Base-by-base conservation (phyloP, 2,329 filamentous ascomycete species). In the Penicillium corylophilum region DNA sequence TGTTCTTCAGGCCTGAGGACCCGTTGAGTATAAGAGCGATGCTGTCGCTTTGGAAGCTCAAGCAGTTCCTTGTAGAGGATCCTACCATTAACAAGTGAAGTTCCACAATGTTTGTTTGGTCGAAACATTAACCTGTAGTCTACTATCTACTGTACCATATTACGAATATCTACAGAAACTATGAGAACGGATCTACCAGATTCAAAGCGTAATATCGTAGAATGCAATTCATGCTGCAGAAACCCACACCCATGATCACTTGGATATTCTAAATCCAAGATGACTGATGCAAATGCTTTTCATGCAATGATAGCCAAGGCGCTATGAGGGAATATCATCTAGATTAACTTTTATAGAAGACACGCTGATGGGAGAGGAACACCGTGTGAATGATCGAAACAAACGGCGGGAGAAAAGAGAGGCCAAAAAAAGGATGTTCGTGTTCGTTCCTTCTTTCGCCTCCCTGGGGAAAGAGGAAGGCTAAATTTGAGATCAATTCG, bases 41-140 rank as follows among this genome's bases (percentile, higher is more conserved):
- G 54, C 49, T 72, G 53, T 61, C 62, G 1, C 49, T 76, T 20
- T 76, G 74, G 73, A 74, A 66, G 49, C 54, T 75, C 10, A 67
- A 73, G 51, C 65, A 63, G 0, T 71, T 65, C 29, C 28, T 72
- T 23, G 53, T 49, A 50, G 49, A 56, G 28, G 53, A 57, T 12
- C 31, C 16, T 3, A 10, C 26, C 12, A 10, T 28, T 3, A 10
- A 28, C 16, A n/a, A 2, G 13, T 41, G 6, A 26, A 4, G 13
- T 16, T n/a, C n/a, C 2, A 41, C 3, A 9, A 23, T 9, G 1
- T 23, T 12, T 5, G 5, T 18, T 38, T 2, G 18, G 35, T 20
- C 18, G 33, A 16, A 20, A 20, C 1, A 9, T 13, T 12, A 3
- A 5, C 18, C 16, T 38, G 16, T 38, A 38, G 20, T 16, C 16